Conservation (phyloP, 2,329 filamentous ascomycete genomes). For the Huntiella bhutanensis region DNA sequence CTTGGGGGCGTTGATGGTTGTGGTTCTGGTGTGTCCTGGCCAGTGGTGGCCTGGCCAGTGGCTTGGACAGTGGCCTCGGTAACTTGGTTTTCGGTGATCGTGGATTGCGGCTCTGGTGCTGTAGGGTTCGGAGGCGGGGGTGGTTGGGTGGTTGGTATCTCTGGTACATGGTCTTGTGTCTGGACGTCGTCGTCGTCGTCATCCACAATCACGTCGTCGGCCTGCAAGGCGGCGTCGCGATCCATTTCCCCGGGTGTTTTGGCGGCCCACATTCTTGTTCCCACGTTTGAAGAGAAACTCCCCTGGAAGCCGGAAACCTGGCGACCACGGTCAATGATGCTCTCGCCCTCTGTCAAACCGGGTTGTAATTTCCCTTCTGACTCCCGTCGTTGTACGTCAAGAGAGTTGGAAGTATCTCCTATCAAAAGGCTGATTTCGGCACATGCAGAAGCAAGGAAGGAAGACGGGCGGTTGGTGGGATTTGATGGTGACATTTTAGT, state of each 20-base stretch:
- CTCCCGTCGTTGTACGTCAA: too few relatives aligned
- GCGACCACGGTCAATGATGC: conserved; percentile 11
- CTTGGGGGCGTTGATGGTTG: not conserved
- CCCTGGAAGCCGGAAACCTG: conserved; percentile 9
- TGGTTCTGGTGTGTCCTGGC: not conserved
- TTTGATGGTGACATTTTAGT: conserved; percentile 1
- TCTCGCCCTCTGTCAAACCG: not conserved
- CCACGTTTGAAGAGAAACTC: conserved; percentile 12
- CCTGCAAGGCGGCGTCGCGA: too few relatives aligned
- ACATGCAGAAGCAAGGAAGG: conserved; percentile 7
- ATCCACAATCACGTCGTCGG: too few relatives aligned
- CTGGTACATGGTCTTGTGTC: not conserved
- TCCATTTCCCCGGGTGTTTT: too few relatives aligned
- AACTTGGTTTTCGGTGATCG: not conserved
- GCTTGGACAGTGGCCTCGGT: not conserved
- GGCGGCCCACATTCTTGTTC: conserved; percentile 9
- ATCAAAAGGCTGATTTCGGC: conserved; percentile 2
- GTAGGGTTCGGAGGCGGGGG: not conserved
- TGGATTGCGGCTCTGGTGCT: not conserved
- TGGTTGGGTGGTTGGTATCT: not conserved
- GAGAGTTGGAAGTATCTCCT: too few relatives aligned
- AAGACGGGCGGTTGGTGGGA: not conserved
- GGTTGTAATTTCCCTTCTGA: not conserved
- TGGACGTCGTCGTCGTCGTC: too few relatives aligned
- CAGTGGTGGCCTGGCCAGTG: not conserved